Percentiles rank a stretch among this genome's conserved stretches.
Conservation (phyloP, 768 basidiomycete genomes). For the Suillus luteus region DNA sequence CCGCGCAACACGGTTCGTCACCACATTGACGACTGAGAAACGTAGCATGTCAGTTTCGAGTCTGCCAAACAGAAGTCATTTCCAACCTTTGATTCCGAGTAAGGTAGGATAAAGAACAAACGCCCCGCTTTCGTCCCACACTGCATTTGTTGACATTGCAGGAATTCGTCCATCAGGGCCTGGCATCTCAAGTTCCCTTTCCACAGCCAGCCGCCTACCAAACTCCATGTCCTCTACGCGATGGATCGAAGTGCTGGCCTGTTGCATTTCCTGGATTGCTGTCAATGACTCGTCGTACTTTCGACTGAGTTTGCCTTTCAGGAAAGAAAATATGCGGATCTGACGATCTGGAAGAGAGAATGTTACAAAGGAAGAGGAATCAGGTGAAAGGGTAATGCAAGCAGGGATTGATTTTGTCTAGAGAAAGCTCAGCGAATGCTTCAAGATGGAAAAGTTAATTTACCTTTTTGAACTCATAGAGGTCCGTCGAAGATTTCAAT, state of each 20-base stretch:
- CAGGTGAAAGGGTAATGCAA: constrained; percentile 88
- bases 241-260: constrained; percentile 91
- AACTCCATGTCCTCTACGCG: constrained; percentile 99
- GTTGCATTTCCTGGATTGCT: constrained; percentile 98
- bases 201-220: constrained; percentile 90
- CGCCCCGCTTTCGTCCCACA: constrained; percentile 98
- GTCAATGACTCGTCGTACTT: constrained; percentile 94
- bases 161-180: constrained; percentile 72
- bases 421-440: constrained; percentile 4
- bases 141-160: constrained; percentile 81
- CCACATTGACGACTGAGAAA: constrained; percentile 81
- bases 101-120: constrained; percentile 93
- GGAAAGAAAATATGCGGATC: constrained; percentile 91
- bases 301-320: constrained; percentile 84
- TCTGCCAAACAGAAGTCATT: background rate
- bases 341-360: constrained; percentile 94
- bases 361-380: constrained; percentile 86
- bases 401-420: constrained; percentile 92
- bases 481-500: constrained; percentile 87
- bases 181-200: constrained; percentile 86
- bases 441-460: constrained; percentile 12
- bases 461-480: constrained; percentile 99
- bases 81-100: constrained; percentile 89
- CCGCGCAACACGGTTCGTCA: constrained; percentile 89
- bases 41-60: constrained; percentile 5